Evolutionary conservation across 2,329 filamentous ascomycete genomes (phyloP).

Genomic region (Paecilomyces variotii): DNA sequence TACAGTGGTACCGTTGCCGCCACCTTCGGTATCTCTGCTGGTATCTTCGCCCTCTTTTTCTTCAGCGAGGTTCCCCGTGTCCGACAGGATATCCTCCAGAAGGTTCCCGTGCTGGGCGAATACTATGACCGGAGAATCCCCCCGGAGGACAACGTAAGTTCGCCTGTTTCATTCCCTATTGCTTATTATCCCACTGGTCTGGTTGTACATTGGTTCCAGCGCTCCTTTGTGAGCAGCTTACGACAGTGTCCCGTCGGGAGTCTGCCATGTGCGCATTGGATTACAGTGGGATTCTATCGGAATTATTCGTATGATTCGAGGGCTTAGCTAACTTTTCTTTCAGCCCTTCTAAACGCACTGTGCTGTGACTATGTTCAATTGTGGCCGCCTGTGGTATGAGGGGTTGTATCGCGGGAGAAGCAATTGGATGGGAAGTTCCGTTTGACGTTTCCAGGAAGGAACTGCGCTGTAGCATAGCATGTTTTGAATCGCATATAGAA

Average conservation of each 20-base stretch:
- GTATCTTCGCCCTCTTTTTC: conserved; percentile 56
- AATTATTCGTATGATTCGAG: background rate
- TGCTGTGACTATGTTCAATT: background rate
- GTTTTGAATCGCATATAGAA: conserved; percentile 31
- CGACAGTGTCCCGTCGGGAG: background rate
- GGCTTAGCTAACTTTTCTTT: conserved; percentile 11
- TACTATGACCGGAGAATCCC: conserved; percentile 52
- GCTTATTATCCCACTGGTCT: background rate
- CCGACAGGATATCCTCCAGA: conserved; percentile 53
- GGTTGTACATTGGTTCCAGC: background rate
- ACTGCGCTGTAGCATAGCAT: conserved; percentile 12
- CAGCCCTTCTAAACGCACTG: conserved; percentile 30
- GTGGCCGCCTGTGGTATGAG: background rate
- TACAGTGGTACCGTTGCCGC: conserved; percentile 40
- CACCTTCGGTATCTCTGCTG: conserved; percentile 50
- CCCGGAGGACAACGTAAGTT: conserved; percentile 53
- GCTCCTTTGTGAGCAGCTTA: background rate
- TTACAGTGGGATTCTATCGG: background rate
- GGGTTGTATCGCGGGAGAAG: background rate
- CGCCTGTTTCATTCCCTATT: background rate
- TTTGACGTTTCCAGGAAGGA: background rate
- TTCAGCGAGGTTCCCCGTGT: conserved; percentile 57
- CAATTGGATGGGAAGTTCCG: background rate
- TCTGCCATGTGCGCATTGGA: background rate
- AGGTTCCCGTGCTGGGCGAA: conserved; percentile 50